Base-by-base conservation (phyloP, 306 rosid genomes). In the Vigna mungo region DNA sequence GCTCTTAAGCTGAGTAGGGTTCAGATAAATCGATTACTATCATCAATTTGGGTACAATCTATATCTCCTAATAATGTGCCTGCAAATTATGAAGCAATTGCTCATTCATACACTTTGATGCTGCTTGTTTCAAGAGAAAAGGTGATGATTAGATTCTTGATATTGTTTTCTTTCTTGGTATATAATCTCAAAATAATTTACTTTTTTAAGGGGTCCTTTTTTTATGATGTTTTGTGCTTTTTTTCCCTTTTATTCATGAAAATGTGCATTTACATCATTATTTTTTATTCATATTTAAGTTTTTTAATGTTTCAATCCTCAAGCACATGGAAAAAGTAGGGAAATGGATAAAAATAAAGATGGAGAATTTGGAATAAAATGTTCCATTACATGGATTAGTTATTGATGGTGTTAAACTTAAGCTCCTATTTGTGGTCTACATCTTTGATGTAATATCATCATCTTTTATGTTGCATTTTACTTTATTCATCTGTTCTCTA, bases 71-170 rank as follows among this genome's bases (percentile, higher is more conserved):
- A 78, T 72, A 96, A 96, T 85, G 68, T 83, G 83, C 98, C 99
- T 39, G 91, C 77, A 82, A 92, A 89, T 80, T 96, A 92, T 83
- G 99, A 91, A 96, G 99, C 91, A 81, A 89, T 96, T 64, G 85
- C 99, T 74, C 89, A 86, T 77, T 88, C 98, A 12, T 90, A 91
- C 84, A 84, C 93, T 85, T 88, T 96, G 76, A 85, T 91, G 73
- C 72, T 90, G 85, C 85, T 92, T 83, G 88, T 89, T 86, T 92
- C 98, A 78, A 83, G 86, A 77, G 84, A 89, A 23, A 96, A 92
- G 99, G 99, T 92, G 86, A 73, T 78, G 71, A 68, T 41, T 41
- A 20, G 34, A 80, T 64, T 49, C 72, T 27, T 23, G 55, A 55
- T 30, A 30, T 71, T 41, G 14, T 71, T 15, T 39, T 67, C 37